A percentile compares a stretch with the other conserved stretches of the same genome.
Conservation (phyloP, 257 asterid genomes). For the Plantago elongata region DNA sequence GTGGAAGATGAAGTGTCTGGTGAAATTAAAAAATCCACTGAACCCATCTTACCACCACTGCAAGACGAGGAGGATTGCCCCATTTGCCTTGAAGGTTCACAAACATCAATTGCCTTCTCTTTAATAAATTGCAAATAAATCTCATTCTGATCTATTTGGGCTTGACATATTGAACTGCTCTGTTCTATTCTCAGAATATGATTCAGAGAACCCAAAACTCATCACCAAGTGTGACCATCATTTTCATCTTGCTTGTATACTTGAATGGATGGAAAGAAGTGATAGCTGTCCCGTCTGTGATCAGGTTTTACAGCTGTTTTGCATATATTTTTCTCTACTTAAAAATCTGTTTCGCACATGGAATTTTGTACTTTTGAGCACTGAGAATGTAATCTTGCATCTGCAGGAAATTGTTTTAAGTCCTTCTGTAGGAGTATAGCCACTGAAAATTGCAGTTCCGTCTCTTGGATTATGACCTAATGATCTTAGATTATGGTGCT, state of each 20-base stretch:
- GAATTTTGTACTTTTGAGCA: neutral
- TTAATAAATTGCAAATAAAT: conserved; percentile 3
- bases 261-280: conserved; percentile 98
- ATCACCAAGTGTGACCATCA: conserved; percentile 84
- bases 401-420: conserved; percentile 73
- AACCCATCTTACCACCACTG: conserved; percentile 31
- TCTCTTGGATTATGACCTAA: conserved; percentile 11
- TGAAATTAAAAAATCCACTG: conserved; percentile 51
- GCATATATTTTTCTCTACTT: neutral
- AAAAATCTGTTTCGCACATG: neutral
- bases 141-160: conserved; percentile 12
- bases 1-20: conserved; percentile 48
- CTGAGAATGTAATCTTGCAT: conserved; percentile 11
- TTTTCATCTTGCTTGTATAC: conserved; percentile 86
- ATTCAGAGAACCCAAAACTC: conserved; percentile 78
- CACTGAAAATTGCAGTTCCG: conserved; percentile 17
- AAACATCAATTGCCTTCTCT: conserved; percentile 5
- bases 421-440: conserved; percentile 41
- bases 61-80: conserved; percentile 90
- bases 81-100: conserved; percentile 86
- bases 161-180: conserved; percentile 12
- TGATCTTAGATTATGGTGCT: conserved; percentile 9
- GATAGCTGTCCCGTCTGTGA: conserved; percentile 84
- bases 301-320: conserved; percentile 43
- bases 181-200: conserved; percentile 62